Evolutionary conservation across 2,329 filamentous ascomycete genomes (phyloP).

Genomic region (Neonectria neomacrospora): DNA sequence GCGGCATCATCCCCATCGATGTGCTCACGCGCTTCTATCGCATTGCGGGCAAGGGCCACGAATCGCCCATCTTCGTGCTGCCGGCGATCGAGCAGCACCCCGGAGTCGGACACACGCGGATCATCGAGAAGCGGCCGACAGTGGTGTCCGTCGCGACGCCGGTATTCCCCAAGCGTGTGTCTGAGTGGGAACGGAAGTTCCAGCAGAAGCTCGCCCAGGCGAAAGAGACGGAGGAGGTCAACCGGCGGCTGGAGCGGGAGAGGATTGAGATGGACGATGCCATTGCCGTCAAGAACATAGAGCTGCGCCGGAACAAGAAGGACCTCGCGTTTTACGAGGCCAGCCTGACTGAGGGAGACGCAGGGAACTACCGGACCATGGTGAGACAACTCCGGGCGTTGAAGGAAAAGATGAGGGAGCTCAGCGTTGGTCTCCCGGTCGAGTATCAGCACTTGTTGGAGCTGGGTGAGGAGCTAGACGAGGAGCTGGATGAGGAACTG

Average conservation of each 20-base stretch:
- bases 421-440: slow-evolving; percentile 29
- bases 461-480: neutral
- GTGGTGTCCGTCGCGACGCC: slow-evolving; percentile 47
- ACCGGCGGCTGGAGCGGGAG: slow-evolving; percentile 36
- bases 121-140: slow-evolving; percentile 58
- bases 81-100: slow-evolving; percentile 62
- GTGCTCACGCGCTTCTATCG: slow-evolving; percentile 64
- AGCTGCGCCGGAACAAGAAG: slow-evolving; percentile 32
- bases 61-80: slow-evolving; percentile 63
- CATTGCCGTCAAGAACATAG: slow-evolving; percentile 35
- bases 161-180: slow-evolving; percentile 48
- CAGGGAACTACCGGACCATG: slow-evolving; percentile 17
- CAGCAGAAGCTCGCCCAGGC: slow-evolving; percentile 38
- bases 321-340: slow-evolving; percentile 38
- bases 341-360: neutral
- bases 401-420: slow-evolving; percentile 29
- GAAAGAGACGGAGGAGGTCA: slow-evolving; percentile 32
- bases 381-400: slow-evolving; percentile 17
- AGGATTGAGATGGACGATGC: slow-evolving; percentile 33
- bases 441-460: slow-evolving; percentile 22
- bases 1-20: slow-evolving; percentile 61
- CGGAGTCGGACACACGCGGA: slow-evolving; percentile 54
- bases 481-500: neutral
- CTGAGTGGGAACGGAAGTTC: slow-evolving; percentile 44
- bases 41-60: slow-evolving; percentile 54